These are phyloP conservation scores for Fistulifera pelliculosa DNA, from an alignment of 108 stramenopile genomes.

Conservation along the genomic window DNA sequence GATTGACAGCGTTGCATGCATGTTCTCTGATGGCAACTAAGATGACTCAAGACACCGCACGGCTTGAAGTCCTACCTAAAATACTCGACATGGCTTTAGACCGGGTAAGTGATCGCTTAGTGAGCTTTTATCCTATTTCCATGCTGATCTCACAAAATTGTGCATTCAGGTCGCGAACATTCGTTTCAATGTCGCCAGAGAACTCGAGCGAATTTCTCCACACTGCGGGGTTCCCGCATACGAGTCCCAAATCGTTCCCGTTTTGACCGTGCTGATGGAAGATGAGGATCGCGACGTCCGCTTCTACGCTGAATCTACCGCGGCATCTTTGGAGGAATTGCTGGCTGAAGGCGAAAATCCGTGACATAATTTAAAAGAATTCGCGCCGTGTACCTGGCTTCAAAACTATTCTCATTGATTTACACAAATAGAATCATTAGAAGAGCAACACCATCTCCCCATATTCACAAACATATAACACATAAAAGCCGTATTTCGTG, in stretches of 20 bases:
- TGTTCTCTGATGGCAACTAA: slow-evolving; percentile 61
- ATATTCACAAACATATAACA: too few species aligned
- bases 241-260: slow-evolving; percentile 63
- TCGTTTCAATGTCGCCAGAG: slow-evolving; percentile 94
- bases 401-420: too few species aligned
- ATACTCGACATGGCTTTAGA: slow-evolving; percentile 90
- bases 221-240: slow-evolving; percentile 47
- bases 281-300: slow-evolving; percentile 91
- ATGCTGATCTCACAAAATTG: background rate
- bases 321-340: slow-evolving; percentile 17
- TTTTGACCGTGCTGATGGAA: slow-evolving; percentile 63
- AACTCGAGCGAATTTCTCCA: slow-evolving; percentile 64
- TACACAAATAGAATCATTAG: too few species aligned
- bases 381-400: too few species aligned
- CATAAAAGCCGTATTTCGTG: too few species aligned
- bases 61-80: slow-evolving; percentile 72
- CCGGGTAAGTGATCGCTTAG: slow-evolving; percentile 24
- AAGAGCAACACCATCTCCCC: too few species aligned
- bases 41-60: slow-evolving; percentile 53
- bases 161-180: slow-evolving; percentile 86
- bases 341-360: slow-evolving; percentile 6
- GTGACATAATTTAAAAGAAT: background rate
- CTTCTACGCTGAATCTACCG: slow-evolving; percentile 68
- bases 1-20: slow-evolving; percentile 90
- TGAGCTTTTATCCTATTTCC: background rate